Percentiles rank a stretch among this genome's conserved stretches.
phyloP scores from a whole-genome alignment of 805 yeast species.

The Debaryomyces tyrocola region DNA sequence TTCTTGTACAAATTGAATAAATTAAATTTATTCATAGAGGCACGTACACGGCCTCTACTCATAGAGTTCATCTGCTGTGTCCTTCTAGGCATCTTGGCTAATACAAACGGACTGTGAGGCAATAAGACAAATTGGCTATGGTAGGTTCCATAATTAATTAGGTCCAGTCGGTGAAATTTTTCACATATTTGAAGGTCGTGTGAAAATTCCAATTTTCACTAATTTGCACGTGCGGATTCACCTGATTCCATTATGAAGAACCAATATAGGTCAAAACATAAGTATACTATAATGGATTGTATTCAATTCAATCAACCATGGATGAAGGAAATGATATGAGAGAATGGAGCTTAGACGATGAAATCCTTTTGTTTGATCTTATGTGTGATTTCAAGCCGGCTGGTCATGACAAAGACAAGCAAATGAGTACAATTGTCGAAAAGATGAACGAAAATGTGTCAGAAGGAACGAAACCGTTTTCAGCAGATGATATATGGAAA shows the following conservation, averaged over 20 bases:
- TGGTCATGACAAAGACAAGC: constrained; percentile 49
- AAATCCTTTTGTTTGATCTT: constrained; percentile 58
- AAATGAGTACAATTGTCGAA: constrained; percentile 43
- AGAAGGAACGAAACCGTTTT: constrained; percentile 23
- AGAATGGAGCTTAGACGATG: constrained; percentile 61
- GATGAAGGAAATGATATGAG: not conserved
- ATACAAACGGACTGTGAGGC: not conserved
- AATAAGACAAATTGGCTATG: not conserved
- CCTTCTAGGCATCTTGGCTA: constrained; percentile 57
- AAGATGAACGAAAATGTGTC: constrained; percentile 31
- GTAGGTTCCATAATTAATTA: not conserved
- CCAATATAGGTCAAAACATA: too few species aligned
- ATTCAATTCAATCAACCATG: not conserved
- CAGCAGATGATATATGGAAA: constrained; percentile 56
- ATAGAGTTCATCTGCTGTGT: constrained; percentile 56
- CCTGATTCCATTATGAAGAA: not conserved
- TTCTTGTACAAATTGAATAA: constrained; percentile 85
- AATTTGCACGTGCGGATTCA: not conserved
- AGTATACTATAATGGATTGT: too few species aligned
- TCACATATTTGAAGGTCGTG: not conserved
- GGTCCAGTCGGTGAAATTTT: not conserved
- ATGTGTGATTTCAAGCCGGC: constrained; percentile 69
- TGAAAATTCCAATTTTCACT: not conserved
- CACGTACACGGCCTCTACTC: constrained; percentile 72
- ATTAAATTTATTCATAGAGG: constrained; percentile 90